Conservation (phyloP, 1,284 basidiomycete genomes). For the Ganoderma resinaceum region DNA sequence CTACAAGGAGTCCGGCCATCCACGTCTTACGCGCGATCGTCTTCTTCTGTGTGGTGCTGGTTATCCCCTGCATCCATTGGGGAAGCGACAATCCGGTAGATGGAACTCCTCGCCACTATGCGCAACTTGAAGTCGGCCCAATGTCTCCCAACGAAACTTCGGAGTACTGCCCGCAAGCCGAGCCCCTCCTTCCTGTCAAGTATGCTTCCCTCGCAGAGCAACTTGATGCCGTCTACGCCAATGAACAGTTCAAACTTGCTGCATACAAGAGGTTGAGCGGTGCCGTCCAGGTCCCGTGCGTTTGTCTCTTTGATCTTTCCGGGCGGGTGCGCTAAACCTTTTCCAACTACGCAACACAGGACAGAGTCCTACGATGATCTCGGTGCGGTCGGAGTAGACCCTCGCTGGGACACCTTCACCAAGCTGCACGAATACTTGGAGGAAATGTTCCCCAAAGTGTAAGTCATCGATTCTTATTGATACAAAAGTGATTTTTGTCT, state of each 20-base stretch:
- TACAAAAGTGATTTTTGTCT: neutral
- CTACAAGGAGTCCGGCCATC: neutral
- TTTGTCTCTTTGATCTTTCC: neutral
- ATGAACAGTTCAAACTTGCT: slow-evolving; percentile 19
- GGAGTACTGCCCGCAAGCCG: slow-evolving; percentile 50
- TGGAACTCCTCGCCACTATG: neutral
- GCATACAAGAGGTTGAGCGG: slow-evolving; percentile 30
- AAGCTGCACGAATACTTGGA: slow-evolving; percentile 49
- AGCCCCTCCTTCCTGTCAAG: slow-evolving; percentile 47
- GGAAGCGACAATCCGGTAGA: too few species aligned
- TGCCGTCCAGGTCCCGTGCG: slow-evolving; percentile 36
- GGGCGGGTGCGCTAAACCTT: neutral
- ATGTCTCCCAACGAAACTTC: neutral
- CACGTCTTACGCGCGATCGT: neutral
- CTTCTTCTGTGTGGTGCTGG: neutral
- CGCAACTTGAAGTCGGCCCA: neutral
- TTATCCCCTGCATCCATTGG: neutral
- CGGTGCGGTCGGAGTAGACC: slow-evolving; percentile 45
- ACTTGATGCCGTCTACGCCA: slow-evolving; percentile 33
- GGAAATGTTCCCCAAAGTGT: slow-evolving; percentile 49
- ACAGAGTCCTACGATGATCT: slow-evolving; percentile 41
- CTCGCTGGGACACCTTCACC: slow-evolving; percentile 50
- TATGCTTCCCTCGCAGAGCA: slow-evolving; percentile 47
- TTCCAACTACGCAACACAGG: slow-evolving; percentile 15
- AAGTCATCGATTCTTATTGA: slow-evolving; percentile 29